These are phyloP conservation scores for Ophiocytium majus DNA, from an alignment of 352 stramenopile genomes.

Conservation along the genomic window DNA sequence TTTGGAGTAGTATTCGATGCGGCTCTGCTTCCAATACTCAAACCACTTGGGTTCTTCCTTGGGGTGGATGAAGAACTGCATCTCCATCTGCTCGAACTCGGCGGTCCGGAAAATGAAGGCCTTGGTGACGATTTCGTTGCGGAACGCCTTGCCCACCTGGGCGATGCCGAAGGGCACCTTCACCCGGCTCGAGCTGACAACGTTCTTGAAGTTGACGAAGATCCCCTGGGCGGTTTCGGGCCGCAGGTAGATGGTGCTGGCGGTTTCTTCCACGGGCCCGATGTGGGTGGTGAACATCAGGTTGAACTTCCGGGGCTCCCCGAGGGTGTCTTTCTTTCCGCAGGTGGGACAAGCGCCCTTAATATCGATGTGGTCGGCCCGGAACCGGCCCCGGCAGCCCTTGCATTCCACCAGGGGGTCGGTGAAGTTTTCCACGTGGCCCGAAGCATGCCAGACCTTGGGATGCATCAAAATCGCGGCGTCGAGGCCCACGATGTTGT, in stretches of 20 bases:
- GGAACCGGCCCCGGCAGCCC: constrained; percentile 81
- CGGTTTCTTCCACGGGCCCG: constrained; percentile 56
- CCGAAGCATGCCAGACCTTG: constrained; percentile 85
- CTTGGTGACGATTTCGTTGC: constrained; percentile 94
- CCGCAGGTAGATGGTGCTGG: constrained; percentile 80
- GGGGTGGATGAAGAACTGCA: too few species aligned
- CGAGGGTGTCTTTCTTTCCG: constrained; percentile 62
- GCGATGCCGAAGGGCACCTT: constrained; percentile 64
- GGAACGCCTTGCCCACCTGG: constrained; percentile 92
- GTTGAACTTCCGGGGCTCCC: constrained; percentile 88
- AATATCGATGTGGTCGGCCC: constrained; percentile 79
- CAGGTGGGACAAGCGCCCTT: constrained; percentile 62
- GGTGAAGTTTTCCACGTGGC: constrained; percentile 93
- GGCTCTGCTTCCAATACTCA: too few species aligned
- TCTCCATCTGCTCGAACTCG: constrained; percentile 97
- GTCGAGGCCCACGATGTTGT: constrained; percentile 91
- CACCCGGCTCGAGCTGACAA: constrained; percentile 79
- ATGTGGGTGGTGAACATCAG: constrained; percentile 88
- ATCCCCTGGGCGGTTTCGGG: constrained; percentile 96
- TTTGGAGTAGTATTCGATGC: too few species aligned
- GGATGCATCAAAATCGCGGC: constrained; percentile 91
- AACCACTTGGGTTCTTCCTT: too few species aligned
- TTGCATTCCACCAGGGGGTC: constrained; percentile 96
- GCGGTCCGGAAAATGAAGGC: constrained; percentile 95
- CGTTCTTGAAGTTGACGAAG: constrained; percentile 96